Evolutionary conservation across 495 filamentous ascomycete species (phyloP), one percentile per base, ranked within the genome.

Genomic region (Pseudomonodictys pantanalensis): DNA sequence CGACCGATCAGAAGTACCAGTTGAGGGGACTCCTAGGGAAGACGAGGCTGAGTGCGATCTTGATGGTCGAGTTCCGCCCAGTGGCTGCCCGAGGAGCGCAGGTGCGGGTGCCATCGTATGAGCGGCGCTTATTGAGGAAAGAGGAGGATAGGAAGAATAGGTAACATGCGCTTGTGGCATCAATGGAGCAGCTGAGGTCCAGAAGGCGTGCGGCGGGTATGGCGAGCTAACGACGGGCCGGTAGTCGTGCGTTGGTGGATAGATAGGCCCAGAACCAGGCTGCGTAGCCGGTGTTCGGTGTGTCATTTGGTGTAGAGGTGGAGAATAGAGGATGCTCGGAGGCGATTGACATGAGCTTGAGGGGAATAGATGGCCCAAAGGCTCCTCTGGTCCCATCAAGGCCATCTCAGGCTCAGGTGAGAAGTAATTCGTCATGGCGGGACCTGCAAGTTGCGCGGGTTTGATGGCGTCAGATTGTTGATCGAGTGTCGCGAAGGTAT

Each of bases 341-440:
- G 57, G 52, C 15, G 68, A 65, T 33, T 66, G 56, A 46, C 62
- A 58, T 38, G 57, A 43, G 45, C 55, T 60, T 9, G 56, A 56
- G 50, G 67, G 58, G 43, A 65, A 72, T 1, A 69, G 56, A 44
- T 66, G 64, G 6, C 52, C 57, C 46, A 66, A 58, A 32, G 57
- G 56, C 29, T 68, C 72, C 18, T 69, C 62, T 20, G 71, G 65
- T 6, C 53, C 62, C 46, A 65, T 44, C 17, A 73, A 56, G 9
- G 66, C 69, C 49, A 62, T 59, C 43, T 71, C 65, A 12, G 69
- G 67, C 25, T 70, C 64, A 24, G 67, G 51, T 18, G 69, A 69
- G 41, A 71, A 68, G 51, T 66, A 72, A 33, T 52, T 60, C 35
- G 71, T 66, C 72, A 71, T 70, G 33, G 56, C 49, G 18, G 55